Conservation (phyloP, 2,329 filamentous ascomycete species). For the Dryadomyces quercivorus region DNA sequence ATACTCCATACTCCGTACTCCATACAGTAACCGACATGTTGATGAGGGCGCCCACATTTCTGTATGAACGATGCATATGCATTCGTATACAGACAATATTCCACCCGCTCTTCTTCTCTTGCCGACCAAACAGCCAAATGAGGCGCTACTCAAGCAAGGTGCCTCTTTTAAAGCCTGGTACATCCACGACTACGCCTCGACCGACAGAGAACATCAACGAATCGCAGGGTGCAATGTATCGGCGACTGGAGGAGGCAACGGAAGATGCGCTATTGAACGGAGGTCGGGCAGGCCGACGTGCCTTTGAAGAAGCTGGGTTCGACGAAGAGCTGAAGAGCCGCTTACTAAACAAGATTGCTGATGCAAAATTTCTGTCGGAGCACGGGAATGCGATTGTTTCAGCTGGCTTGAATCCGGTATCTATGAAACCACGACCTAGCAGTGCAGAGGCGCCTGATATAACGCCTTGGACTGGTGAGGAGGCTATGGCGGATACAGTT, state of each 20-base stretch:
- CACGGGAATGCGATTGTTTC: constrained; percentile 35
- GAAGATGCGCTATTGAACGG: constrained; percentile 49
- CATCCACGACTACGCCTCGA: too few relatives aligned
- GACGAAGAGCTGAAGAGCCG: constrained; percentile 48
- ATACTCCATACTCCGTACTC: too few relatives aligned
- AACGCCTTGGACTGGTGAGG: constrained; percentile 66
- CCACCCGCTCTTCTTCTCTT: too few relatives aligned
- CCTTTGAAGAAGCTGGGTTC: constrained; percentile 51
- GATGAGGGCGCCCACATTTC: too few relatives aligned
- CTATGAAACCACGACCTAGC: constrained; percentile 28
- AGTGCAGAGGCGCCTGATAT: constrained; percentile 52
- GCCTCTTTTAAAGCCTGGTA: too few relatives aligned
- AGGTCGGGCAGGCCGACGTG: constrained; percentile 45
- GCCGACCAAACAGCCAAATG: too few relatives aligned
- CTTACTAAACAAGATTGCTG: constrained; percentile 43
- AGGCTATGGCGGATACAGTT: constrained; percentile 61
- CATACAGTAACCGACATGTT: too few relatives aligned
- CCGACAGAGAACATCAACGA: constrained; percentile 7
- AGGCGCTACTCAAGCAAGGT: too few relatives aligned
- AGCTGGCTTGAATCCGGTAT: constrained; percentile 20
- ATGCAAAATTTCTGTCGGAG: constrained; percentile 40
- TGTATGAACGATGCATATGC: too few relatives aligned
- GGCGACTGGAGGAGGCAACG: constrained; percentile 48
- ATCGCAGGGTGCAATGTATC: constrained; percentile 34
- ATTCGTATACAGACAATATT: too few relatives aligned